Conservation (phyloP, 768 basidiomycete genomes). For the Gymnopilus dilepis region DNA sequence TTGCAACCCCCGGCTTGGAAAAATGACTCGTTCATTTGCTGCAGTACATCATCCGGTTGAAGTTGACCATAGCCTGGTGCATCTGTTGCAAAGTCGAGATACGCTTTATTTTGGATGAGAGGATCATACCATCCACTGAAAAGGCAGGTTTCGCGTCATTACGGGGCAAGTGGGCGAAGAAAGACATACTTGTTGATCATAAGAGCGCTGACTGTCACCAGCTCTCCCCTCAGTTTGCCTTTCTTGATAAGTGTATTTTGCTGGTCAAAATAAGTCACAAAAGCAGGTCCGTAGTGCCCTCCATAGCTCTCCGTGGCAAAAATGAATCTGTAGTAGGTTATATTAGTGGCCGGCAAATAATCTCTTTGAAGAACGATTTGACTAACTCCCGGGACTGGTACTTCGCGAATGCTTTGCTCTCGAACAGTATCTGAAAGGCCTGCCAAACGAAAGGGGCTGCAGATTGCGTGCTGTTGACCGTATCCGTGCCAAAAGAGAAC, state of each 20-base stretch:
- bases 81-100: slow-evolving; percentile 60
- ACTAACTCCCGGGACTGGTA: slow-evolving; percentile 60
- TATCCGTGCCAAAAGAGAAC: slow-evolving; percentile 62
- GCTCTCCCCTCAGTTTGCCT: slow-evolving; percentile 51
- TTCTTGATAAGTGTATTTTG: slow-evolving; percentile 59
- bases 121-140: slow-evolving; percentile 71
- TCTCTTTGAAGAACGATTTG: too few relatives aligned
- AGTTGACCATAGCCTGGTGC: slow-evolving; percentile 75
- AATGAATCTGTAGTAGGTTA: slow-evolving; percentile 56
- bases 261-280: slow-evolving; percentile 67
- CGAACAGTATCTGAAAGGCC: slow-evolving; percentile 67
- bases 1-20: slow-evolving; percentile 55
- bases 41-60: slow-evolving; percentile 50
- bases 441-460: slow-evolving; percentile 65
- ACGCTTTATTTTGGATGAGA: slow-evolving; percentile 64
- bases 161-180: background rate
- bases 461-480: slow-evolving; percentile 58
- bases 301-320: slow-evolving; percentile 73
- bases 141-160: background rate
- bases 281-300: slow-evolving; percentile 69
- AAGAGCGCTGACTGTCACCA: slow-evolving; percentile 59
- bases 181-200: slow-evolving; percentile 62
- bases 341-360: background rate
- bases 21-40: slow-evolving; percentile 51
- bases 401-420: slow-evolving; percentile 55